These are phyloP conservation scores for Trypanosoma vivax DNA, from an alignment of 208 protist genomes.

Conservation along the genomic window DNA sequence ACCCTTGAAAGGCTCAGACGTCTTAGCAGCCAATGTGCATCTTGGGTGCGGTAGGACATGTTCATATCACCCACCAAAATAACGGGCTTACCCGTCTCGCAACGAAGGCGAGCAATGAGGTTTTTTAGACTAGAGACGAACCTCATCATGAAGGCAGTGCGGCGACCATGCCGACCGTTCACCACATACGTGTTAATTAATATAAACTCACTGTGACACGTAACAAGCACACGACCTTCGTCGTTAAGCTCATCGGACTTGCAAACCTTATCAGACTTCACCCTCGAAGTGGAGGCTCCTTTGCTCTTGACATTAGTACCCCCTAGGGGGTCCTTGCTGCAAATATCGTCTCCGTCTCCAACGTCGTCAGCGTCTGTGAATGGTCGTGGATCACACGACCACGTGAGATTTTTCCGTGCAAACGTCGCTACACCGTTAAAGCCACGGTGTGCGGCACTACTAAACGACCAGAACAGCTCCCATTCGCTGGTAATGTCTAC, in stretches of 20 bases:
- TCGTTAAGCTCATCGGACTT: slow-evolving; percentile 48
- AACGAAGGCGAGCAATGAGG: slow-evolving; percentile 32
- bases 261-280: background rate
- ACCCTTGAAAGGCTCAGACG: slow-evolving; percentile 39
- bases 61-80: slow-evolving; percentile 83
- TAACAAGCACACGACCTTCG: slow-evolving; percentile 77
- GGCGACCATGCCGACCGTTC: slow-evolving; percentile 57
- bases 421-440: slow-evolving; percentile 88
- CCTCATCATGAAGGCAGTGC: slow-evolving; percentile 45
- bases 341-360: background rate
- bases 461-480: slow-evolving; percentile 84
- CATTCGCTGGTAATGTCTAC: slow-evolving; percentile 47
- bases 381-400: slow-evolving; percentile 47
- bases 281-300: no score
- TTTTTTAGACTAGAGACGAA: slow-evolving; percentile 47
- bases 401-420: slow-evolving; percentile 61
- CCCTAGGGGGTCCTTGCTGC: no score
- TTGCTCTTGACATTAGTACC: no score
- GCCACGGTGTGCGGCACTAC: slow-evolving; percentile 52
- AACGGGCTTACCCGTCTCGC: slow-evolving; percentile 46
- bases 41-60: slow-evolving; percentile 70
- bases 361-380: slow-evolving; percentile 28
- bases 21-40: slow-evolving; percentile 65
- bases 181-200: slow-evolving; percentile 88
- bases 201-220: slow-evolving; percentile 66